Evolutionary conservation across 371 early-diverging fungal genomes (phyloP).

Genomic region (Actinomortierella wolfii): DNA sequence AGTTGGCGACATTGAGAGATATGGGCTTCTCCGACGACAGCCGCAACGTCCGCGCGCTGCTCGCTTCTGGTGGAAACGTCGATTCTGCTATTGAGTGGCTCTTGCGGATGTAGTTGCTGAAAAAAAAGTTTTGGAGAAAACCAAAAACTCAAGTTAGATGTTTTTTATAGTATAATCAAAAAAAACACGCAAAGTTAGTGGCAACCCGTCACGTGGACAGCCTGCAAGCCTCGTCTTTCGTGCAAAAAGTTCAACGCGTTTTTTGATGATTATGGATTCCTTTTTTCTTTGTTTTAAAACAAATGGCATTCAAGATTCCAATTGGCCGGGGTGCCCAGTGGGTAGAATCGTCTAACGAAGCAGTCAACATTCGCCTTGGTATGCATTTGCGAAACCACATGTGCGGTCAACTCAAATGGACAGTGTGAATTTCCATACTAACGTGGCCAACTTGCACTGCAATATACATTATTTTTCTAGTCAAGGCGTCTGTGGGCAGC

Average conservation of each 20-base stretch:
- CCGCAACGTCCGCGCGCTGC: constrained; percentile 73
- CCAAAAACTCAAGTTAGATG: too few species aligned
- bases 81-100: constrained; percentile 70
- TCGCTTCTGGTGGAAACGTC: constrained; percentile 80
- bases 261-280: too few species aligned
- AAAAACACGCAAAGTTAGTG: too few species aligned
- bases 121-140: too few species aligned
- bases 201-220: too few species aligned
- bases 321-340: constrained; percentile 18
- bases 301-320: too few species aligned
- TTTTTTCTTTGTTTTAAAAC: too few species aligned
- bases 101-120: constrained; percentile 19
- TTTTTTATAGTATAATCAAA: too few species aligned
- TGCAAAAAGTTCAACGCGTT: too few species aligned
- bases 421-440: not conserved
- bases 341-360: constrained; percentile 48
- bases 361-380: constrained; percentile 47
- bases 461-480: constrained; percentile 7
- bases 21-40: constrained; percentile 84
- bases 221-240: too few species aligned
- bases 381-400: constrained; percentile 1
- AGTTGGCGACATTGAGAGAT: constrained; percentile 76
- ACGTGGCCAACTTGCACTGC: not conserved
- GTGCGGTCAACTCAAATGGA: not conserved
- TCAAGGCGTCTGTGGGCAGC: constrained; percentile 19